phyloP scores from a whole-genome alignment of 2,329 filamentous ascomycete species.

The Cytospora piceae region DNA sequence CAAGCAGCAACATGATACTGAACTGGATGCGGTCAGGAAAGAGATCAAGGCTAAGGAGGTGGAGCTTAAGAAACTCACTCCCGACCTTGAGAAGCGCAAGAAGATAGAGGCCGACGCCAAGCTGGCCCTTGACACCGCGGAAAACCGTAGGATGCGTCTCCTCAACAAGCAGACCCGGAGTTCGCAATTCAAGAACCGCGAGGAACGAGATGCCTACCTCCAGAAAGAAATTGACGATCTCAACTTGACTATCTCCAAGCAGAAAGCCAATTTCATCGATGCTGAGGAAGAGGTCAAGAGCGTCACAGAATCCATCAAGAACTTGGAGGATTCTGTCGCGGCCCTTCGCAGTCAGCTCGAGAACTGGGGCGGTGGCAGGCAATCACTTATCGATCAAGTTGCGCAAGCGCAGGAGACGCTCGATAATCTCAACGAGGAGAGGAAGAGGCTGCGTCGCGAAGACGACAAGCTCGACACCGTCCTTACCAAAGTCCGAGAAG shows the following conservation, averaged over 20 bases:
- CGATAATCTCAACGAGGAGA: slow-evolving; percentile 81
- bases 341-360: slow-evolving; percentile 74
- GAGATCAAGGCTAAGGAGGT: slow-evolving; percentile 77
- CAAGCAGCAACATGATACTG: slow-evolving; percentile 70
- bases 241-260: slow-evolving; percentile 73
- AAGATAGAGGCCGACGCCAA: slow-evolving; percentile 72
- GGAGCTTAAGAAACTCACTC: slow-evolving; percentile 75
- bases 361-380: slow-evolving; percentile 75
- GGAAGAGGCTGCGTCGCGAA: slow-evolving; percentile 85
- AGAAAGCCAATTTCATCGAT: slow-evolving; percentile 84
- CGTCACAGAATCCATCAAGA: slow-evolving; percentile 71
- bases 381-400: slow-evolving; percentile 72
- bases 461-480: slow-evolving; percentile 84
- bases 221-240: slow-evolving; percentile 80
- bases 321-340: slow-evolving; percentile 73
- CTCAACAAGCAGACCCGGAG: slow-evolving; percentile 92
- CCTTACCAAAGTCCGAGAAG: slow-evolving; percentile 73
- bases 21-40: slow-evolving; percentile 71
- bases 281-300: slow-evolving; percentile 79
- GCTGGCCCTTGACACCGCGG: slow-evolving; percentile 73
- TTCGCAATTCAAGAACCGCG: slow-evolving; percentile 84
- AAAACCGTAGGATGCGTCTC: slow-evolving; percentile 75
- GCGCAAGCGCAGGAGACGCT: slow-evolving; percentile 77
- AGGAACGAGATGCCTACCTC: slow-evolving; percentile 83
- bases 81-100: slow-evolving; percentile 75